These are phyloP conservation scores for Lizonia empirigonia DNA, from an alignment of 2,329 filamentous ascomycete species.

Conservation along the genomic window DNA sequence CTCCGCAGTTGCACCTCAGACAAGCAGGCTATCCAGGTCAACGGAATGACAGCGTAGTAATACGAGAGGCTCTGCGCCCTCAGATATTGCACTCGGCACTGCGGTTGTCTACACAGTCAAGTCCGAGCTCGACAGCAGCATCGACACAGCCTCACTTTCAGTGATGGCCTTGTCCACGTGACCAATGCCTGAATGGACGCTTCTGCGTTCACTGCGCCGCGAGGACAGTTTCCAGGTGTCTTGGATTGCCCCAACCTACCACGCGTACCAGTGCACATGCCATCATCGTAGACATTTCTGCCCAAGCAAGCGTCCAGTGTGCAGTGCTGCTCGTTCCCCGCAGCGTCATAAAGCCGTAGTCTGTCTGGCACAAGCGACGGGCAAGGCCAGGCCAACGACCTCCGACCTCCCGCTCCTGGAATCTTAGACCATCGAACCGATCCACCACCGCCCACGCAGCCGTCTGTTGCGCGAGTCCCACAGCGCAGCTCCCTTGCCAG, in stretches of 20 bases:
- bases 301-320: not conserved
- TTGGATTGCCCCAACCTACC: not conserved
- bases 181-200: not conserved
- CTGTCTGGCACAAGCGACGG: constrained; percentile 12
- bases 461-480: constrained; percentile 19
- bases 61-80: not conserved
- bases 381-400: constrained; percentile 31
- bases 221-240: not conserved
- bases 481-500: constrained; percentile 18
- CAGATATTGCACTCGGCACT: not conserved
- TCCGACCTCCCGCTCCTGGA: constrained; percentile 30
- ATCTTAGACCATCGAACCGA: constrained; percentile 27
- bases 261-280: not conserved
- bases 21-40: not conserved
- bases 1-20: constrained; percentile 5
- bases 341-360: constrained; percentile 11
- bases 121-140: too few species aligned
- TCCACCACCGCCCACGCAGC: constrained; percentile 30
- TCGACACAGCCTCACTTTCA: not conserved
- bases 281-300: not conserved
- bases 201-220: constrained; percentile 6
- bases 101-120: not conserved
- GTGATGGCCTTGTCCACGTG: constrained; percentile 1
- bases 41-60: not conserved
- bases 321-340: constrained; percentile 2